Percentiles rank a stretch among this genome's conserved stretches.
phyloP scores from a whole-genome alignment of 2,329 filamentous ascomycete genomes.

The Scorias spongiosa region DNA sequence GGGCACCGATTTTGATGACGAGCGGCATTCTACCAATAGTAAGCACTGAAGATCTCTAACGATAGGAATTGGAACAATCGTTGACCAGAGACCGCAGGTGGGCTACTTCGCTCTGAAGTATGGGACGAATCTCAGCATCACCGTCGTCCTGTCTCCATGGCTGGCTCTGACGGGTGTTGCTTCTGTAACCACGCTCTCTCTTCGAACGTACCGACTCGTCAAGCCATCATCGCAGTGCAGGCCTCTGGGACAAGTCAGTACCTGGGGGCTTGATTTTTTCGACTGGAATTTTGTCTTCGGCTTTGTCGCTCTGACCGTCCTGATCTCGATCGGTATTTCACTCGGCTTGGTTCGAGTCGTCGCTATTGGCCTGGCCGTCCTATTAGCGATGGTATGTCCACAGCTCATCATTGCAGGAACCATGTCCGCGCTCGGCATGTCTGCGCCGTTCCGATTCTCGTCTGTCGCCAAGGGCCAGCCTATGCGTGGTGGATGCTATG shows the following conservation, averaged over 20 bases:
- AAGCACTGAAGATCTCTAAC: background rate
- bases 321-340: conserved; percentile 3
- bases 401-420: background rate
- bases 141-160: conserved; percentile 1
- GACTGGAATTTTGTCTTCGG: conserved; percentile 4
- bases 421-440: background rate
- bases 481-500: conserved; percentile 1
- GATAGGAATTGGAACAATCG: too few relatives aligned
- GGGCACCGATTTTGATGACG: conserved; percentile 1
- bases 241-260: background rate
- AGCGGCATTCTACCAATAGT: conserved; percentile 3
- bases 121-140: conserved; percentile 1
- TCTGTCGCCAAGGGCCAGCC: background rate
- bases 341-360: background rate
- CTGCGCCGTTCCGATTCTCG: conserved; percentile 1
- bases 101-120: conserved; percentile 5
- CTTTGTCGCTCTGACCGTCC: conserved; percentile 2
- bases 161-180: conserved; percentile 2
- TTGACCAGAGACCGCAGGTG: background rate
- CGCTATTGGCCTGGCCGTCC: background rate
- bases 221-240: conserved; percentile 1
- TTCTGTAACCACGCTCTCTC: background rate
- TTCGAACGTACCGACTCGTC: background rate
- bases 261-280: conserved; percentile 4
- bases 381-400: background rate